These are phyloP conservation scores for Cryptococcus sp. DNA, from an alignment of 1,284 basidiomycete genomes.

Conservation along the genomic window DNA sequence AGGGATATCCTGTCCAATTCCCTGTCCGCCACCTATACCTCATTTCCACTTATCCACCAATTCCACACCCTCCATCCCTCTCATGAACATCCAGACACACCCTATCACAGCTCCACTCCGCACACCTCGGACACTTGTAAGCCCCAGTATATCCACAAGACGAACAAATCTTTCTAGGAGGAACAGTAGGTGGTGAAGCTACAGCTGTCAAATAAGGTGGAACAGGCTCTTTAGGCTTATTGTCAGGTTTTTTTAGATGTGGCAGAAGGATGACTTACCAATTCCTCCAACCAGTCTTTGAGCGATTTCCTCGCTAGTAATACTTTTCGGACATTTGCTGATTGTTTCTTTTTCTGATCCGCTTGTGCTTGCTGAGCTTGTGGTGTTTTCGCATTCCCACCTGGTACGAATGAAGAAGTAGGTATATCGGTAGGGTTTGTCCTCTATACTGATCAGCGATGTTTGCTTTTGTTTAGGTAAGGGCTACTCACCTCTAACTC, in stretches of 20 bases:
- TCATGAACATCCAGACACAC: conserved; percentile 34
- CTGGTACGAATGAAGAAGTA: conserved; percentile 33
- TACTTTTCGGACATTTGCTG: conserved; percentile 41
- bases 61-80: conserved; percentile 43
- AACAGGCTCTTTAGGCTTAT: conserved; percentile 24
- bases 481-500: conserved; percentile 41
- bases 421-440: conserved; percentile 47
- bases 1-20: too few relatives aligned
- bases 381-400: neutral
- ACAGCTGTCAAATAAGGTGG: conserved; percentile 36
- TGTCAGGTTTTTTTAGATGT: neutral
- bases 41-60: conserved; percentile 29
- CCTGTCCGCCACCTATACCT: too few relatives aligned
- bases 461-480: neutral
- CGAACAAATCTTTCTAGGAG: conserved; percentile 34
- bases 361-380: neutral
- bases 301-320: conserved; percentile 40
- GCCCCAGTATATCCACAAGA: conserved; percentile 40
- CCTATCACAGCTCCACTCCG: conserved; percentile 37
- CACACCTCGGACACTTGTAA: conserved; percentile 36
- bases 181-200: conserved; percentile 25
- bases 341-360: conserved; percentile 41
- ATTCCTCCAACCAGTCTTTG: conserved; percentile 46
- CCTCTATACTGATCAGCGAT: conserved; percentile 13
- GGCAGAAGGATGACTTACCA: conserved; percentile 19